Percentiles rank a stretch among this genome's conserved stretches.
phyloP scores from a whole-genome alignment of 495 filamentous ascomycete species.

The Neurospora sp. region DNA sequence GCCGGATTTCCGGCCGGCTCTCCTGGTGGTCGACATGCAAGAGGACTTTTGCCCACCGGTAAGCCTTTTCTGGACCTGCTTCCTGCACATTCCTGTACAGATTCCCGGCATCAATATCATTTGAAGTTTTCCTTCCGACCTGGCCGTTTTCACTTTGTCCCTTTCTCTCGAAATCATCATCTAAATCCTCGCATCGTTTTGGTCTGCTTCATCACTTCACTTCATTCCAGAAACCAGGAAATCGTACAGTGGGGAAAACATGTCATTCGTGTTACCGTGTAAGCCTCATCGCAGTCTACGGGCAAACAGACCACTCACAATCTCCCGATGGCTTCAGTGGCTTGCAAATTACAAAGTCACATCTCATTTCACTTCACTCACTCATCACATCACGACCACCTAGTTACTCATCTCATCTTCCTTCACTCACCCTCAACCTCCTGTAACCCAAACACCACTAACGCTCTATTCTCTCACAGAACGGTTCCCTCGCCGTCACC shows the following conservation, averaged over 20 bases:
- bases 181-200: background rate
- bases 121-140: background rate
- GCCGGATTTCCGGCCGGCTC: constrained; percentile 27
- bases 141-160: background rate
- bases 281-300: background rate
- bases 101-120: background rate
- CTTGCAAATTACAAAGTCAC: background rate
- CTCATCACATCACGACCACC: background rate
- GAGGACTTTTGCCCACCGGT: constrained; percentile 95
- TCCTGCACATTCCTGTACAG: background rate
- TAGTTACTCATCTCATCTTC: background rate
- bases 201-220: background rate
- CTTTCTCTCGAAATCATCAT: background rate
- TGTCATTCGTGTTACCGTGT: background rate
- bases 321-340: background rate
- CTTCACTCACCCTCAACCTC: background rate
- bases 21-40: constrained; percentile 79
- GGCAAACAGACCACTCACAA: background rate
- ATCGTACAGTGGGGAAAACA: background rate
- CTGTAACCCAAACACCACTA: background rate
- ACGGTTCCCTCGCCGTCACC: constrained; percentile 71
- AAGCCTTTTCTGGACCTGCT: constrained; percentile 18
- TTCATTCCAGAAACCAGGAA: background rate
- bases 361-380: background rate
- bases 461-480: constrained; percentile 33